Conservation (phyloP, 176 grass and related monocot genomes). For the barley (Hordeum vulgare) region MorexV3_pseudomolecules_assembly NC_058519.1:655493909-655494408, state of each 20-base stretch:
- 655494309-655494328: conserved; percentile 50
- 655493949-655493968: not conserved
- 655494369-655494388: conserved; percentile 79
- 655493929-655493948: not conserved
- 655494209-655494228: conserved; percentile 97
- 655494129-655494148: conserved; percentile 98
- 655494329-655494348: conserved; percentile 97
- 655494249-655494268: conserved; percentile 13
- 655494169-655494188: conserved; percentile 96
- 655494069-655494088: conserved; percentile 2
- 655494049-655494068: too few species aligned
- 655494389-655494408: conserved; percentile 91
- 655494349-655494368: conserved; percentile 98
- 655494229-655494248: conserved; percentile 5
- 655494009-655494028: not conserved
- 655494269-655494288: not conserved
- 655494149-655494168: conserved; percentile 99
- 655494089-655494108: conserved; percentile 7
- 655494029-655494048: too few species aligned
- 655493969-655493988: not conserved
- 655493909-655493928: not conserved
- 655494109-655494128: conserved; percentile 76
- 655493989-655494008: not conserved
- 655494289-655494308: conserved; percentile 12
- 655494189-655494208: conserved; percentile 99